Base-by-base conservation (phyloP, 2,329 filamentous ascomycete species). In the Colletotrichum chlorophyti region DNA sequence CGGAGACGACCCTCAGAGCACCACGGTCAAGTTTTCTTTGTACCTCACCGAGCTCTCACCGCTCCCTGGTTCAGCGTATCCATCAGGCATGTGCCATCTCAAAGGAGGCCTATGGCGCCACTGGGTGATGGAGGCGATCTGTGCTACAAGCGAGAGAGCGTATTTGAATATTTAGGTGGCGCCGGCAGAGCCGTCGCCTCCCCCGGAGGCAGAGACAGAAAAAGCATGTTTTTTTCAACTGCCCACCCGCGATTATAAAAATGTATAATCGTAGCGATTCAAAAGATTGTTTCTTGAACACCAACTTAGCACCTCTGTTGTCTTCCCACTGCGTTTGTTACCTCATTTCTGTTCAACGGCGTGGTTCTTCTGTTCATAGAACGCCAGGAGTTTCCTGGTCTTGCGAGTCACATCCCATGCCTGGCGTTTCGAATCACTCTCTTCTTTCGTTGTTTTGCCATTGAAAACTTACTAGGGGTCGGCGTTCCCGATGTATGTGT, bases 201-300 rank as follows among this genome's bases (percentile, higher is more conserved):
- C 29, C 23, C 11, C 21, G 7, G 8, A 23, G 9, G 17, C 26
- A 32, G n/a, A 47, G 3, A 31, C 53, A 31, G 26, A 21, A 29
- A 23, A 23, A 40, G 26, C 7, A 5, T 15, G 26, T 41, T 27
- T 15, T 26, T 52, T 40, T 26, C 7, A 12, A 24, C 26, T 40
- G 8, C 27, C 27, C 27, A 31, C 24, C 15, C 53, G 15, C 45
- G 55, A 49, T 59, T 59, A 55, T 59, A 43, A 49, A 37, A 43
- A 55, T 55, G 43, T 55, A 59, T 59, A 59, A 59, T 59, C 55
- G 55, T 50, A 49, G 55, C 55, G 51, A 21, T 48, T 43, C n/a
- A 12, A 57, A 41, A 15, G 19, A 12, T 35, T 32, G 23, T 51
- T 41, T 35, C 15, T 31, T 55, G n/a, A 43, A 42, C 29, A 46